Conservation (phyloP, 305 asterid genomes). For the Fraxinus latifolia region DNA sequence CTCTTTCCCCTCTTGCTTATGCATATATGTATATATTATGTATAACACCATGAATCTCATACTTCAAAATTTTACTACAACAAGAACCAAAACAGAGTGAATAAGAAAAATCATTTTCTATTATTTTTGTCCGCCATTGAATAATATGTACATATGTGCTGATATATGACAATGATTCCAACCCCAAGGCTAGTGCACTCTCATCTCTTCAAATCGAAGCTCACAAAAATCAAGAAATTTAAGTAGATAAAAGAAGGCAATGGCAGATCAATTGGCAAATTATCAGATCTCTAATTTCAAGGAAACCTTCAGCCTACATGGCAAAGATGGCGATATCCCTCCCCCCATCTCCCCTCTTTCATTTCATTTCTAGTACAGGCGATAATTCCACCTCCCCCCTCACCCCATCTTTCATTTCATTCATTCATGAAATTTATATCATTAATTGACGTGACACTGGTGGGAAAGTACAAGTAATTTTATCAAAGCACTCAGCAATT, state of each 20-base stretch:
- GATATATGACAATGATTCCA: neutral
- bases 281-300: neutral
- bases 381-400: neutral
- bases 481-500: neutral
- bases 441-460: neutral
- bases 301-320: neutral
- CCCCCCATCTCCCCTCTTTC: neutral
- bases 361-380: neutral
- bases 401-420: neutral
- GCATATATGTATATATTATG: too few relatives aligned
- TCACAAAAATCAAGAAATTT: too few relatives aligned
- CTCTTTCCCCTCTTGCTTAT: too few relatives aligned
- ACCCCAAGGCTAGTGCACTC: neutral
- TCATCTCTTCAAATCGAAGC: neutral
- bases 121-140: neutral
- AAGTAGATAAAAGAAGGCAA: too few relatives aligned
- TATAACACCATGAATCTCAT: neutral
- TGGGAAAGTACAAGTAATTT: neutral
- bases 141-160: neutral
- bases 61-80: neutral
- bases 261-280: neutral
- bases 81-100: neutral
- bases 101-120: neutral
- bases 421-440: neutral
- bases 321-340: neutral